Conservation (phyloP, 1,284 basidiomycete species). For the Cryptococcus sp. region DNA sequence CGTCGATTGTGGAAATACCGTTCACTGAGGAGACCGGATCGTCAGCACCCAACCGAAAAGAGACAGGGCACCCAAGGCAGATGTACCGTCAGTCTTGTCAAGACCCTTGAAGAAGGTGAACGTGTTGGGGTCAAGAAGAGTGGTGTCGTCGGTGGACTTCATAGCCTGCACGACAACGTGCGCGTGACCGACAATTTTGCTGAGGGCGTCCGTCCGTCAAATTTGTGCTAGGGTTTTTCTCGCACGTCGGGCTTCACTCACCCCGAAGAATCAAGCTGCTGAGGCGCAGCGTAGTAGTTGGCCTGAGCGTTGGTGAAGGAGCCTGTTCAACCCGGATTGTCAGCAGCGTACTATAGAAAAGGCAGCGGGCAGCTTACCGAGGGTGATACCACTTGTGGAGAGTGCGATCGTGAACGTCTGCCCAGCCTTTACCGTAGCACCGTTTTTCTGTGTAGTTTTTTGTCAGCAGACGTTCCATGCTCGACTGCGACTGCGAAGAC, state of each 20-base stretch:
- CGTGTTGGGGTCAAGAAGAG: conserved; percentile 55
- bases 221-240: not conserved
- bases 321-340: not conserved
- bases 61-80: not conserved
- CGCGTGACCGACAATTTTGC: conserved; percentile 58
- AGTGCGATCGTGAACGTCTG: conserved; percentile 59
- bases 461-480: not conserved
- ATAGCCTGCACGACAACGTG: conserved; percentile 64
- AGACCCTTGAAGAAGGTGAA: conserved; percentile 67
- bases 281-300: conserved; percentile 66
- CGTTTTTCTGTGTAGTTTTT: conserved; percentile 53
- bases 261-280: conserved; percentile 58
- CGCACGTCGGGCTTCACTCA: conserved; percentile 15
- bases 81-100: conserved; percentile 47
- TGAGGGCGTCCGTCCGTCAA: not conserved
- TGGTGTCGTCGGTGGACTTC: conserved; percentile 54
- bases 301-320: conserved; percentile 50
- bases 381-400: conserved; percentile 57
- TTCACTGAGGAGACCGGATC: conserved; percentile 46
- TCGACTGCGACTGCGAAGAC: not conserved
- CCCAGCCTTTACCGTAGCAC: conserved; percentile 56
- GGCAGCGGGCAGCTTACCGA: conserved; percentile 56
- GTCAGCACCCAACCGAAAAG: not conserved
- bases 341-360: not conserved
- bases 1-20: conserved; percentile 56